Evolutionary conservation across 495 filamentous ascomycete genomes (phyloP).

Genomic region (Pseudoneurospora amorphoporcata): DNA sequence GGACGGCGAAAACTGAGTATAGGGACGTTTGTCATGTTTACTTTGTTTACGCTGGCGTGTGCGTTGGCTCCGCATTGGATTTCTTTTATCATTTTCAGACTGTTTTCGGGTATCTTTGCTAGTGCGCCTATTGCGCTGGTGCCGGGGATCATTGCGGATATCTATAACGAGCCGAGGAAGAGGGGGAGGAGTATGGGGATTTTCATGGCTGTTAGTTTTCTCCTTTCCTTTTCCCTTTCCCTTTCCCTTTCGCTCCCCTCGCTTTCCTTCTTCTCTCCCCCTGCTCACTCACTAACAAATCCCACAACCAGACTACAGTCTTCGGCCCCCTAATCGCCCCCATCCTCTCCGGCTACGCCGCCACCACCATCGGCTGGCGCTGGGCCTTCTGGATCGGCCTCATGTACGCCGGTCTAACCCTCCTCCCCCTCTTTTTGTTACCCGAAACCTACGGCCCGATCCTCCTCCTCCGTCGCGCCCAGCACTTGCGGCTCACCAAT

Average conservation of each 20-base stretch:
- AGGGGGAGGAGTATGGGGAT: constrained; percentile 61
- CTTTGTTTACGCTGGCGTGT: constrained; percentile 57
- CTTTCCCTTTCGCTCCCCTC: background rate
- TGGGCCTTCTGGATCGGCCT: constrained; percentile 57
- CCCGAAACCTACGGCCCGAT: constrained; percentile 55
- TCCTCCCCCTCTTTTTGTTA: constrained; percentile 41
- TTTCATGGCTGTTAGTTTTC: constrained; percentile 52
- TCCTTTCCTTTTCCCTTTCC: background rate
- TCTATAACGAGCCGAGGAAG: constrained; percentile 42
- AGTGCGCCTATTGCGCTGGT: constrained; percentile 60
- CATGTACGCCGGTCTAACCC: constrained; percentile 42
- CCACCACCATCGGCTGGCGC: constrained; percentile 49
- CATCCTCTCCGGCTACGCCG: constrained; percentile 54
- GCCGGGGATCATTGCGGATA: constrained; percentile 65
- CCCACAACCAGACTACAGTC: constrained; percentile 43
- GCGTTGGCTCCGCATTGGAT: constrained; percentile 60
- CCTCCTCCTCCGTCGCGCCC: constrained; percentile 46
- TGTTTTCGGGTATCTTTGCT: constrained; percentile 53
- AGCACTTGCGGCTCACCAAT: constrained; percentile 38
- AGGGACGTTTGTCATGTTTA: constrained; percentile 51
- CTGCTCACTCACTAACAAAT: background rate
- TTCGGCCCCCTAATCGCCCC: constrained; percentile 59
- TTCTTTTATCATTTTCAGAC: constrained; percentile 55
- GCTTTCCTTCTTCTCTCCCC: background rate
- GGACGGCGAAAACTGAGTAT: constrained; percentile 56